Percentiles rank a stretch among this genome's conserved stretches.
phyloP scores from a whole-genome alignment of 2,329 filamentous ascomycete species.

The Sordariomycetes sp. region DNA sequence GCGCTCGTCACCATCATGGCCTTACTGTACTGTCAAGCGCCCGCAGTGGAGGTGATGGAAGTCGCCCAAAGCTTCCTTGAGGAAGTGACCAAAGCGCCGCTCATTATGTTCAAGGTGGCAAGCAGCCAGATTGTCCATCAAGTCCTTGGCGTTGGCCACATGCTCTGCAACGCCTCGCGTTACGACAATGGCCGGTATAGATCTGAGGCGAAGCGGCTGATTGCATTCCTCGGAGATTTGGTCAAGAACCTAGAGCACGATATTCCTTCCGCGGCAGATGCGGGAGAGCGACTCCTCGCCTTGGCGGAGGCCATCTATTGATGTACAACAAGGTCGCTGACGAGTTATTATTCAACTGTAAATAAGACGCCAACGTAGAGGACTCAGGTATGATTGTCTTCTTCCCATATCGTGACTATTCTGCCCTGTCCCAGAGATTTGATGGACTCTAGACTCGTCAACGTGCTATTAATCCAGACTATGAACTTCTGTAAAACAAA shows the following conservation, averaged over 20 bases:
- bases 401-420: too few species aligned
- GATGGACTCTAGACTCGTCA: too few species aligned
- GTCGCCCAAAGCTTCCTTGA: conserved; percentile 2
- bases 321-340: too few species aligned
- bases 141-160: conserved; percentile 2
- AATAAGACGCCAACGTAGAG: too few species aligned
- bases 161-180: conserved; percentile 1
- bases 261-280: conserved; percentile 1
- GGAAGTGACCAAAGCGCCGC: conserved; percentile 1
- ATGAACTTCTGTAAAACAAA: too few species aligned
- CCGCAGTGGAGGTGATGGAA: conserved; percentile 3
- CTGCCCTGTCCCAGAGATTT: too few species aligned
- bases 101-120: conserved; percentile 5
- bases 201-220: conserved; percentile 1
- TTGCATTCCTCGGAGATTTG: conserved; percentile 1
- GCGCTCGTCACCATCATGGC: conserved; percentile 3
- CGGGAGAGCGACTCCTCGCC: background rate
- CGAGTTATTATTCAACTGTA: too few species aligned
- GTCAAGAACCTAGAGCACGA: conserved; percentile 2
- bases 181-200: background rate
- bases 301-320: conserved; percentile 1
- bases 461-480: too few species aligned
- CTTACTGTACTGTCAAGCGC: conserved; percentile 2
- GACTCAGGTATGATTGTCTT: too few species aligned
- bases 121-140: conserved; percentile 4